phyloP scores from a whole-genome alignment of 2,329 filamentous ascomycete species.

The Orbilia javanica region DNA sequence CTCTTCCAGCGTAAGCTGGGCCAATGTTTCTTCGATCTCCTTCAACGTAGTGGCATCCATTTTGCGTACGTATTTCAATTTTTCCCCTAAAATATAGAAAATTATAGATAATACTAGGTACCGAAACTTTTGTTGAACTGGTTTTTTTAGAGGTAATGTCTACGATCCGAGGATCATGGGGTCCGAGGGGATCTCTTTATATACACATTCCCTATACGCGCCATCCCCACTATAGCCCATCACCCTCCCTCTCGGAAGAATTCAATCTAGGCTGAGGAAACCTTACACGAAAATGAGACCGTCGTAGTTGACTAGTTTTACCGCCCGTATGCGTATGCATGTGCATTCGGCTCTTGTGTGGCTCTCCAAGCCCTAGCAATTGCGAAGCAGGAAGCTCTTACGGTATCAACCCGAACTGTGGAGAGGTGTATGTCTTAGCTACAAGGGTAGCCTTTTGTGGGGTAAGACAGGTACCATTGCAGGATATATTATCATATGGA shows the following conservation, averaged over 20 bases:
- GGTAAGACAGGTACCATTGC: conserved; percentile 31
- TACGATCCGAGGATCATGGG: not conserved
- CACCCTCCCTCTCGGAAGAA: conserved; percentile 56
- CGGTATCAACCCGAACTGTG: conserved; percentile 39
- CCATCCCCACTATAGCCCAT: conserved; percentile 3
- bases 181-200: conserved; percentile 23
- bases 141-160: not conserved
- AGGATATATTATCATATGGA: not conserved
- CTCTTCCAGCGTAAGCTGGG: conserved; percentile 53
- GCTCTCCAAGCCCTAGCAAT: conserved; percentile 8
- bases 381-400: not conserved
- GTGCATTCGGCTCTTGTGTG: conserved; percentile 1
- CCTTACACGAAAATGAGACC: conserved; percentile 1
- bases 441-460: conserved; percentile 40
- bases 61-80: not conserved
- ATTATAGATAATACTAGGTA: not conserved
- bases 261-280: conserved; percentile 16
- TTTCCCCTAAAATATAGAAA: not conserved
- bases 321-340: conserved; percentile 41
- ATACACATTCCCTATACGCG: conserved; percentile 21
- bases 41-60: conserved; percentile 34
- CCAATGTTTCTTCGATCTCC: conserved; percentile 53
- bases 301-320: conserved; percentile 35
- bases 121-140: not conserved
- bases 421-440: conserved; percentile 12